These are phyloP conservation scores for Aspergillus quadricinctus DNA, from an alignment of 2,329 filamentous ascomycete genomes.

Conservation along the genomic window DNA sequence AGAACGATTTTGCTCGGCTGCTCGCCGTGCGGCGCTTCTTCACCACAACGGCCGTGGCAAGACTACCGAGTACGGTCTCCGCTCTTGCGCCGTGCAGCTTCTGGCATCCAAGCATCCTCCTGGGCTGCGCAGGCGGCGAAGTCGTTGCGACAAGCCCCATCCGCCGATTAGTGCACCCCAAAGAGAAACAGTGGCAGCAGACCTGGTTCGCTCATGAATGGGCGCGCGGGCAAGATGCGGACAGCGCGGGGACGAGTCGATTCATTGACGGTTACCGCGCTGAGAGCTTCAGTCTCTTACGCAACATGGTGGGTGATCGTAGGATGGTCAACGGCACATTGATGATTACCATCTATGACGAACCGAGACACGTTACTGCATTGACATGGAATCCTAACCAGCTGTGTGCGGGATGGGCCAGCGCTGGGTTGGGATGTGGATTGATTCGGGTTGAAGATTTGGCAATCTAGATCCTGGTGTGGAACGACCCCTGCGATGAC, in stretches of 20 bases:
- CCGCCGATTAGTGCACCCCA: slow-evolving; percentile 47
- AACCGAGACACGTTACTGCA: slow-evolving; percentile 58
- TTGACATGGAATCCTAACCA: slow-evolving; percentile 66
- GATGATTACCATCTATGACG: slow-evolving; percentile 53
- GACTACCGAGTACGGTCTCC: slow-evolving; percentile 37
- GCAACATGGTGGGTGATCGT: slow-evolving; percentile 27
- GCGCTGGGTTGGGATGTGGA: slow-evolving; percentile 62
- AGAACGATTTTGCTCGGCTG: slow-evolving; percentile 49
- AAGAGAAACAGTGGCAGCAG: slow-evolving; percentile 50
- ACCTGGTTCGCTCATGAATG: slow-evolving; percentile 58
- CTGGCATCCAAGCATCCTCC: slow-evolving; percentile 52
- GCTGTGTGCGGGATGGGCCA: slow-evolving; percentile 63
- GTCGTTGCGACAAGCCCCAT: slow-evolving; percentile 51
- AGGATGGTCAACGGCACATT: slow-evolving; percentile 29
- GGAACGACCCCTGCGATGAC: too few species aligned
- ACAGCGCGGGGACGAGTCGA: slow-evolving; percentile 35
- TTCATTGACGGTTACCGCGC: slow-evolving; percentile 44
- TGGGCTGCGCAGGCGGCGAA: slow-evolving; percentile 50
- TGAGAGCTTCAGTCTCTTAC: slow-evolving; percentile 31
- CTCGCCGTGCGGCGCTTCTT: slow-evolving; percentile 52
- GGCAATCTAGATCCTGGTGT: slow-evolving; percentile 33
- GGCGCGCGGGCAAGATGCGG: slow-evolving; percentile 27
- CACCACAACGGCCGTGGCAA: slow-evolving; percentile 45
- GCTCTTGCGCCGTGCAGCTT: slow-evolving; percentile 32
- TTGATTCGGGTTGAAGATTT: slow-evolving; percentile 64